Base-by-base conservation (phyloP, 768 basidiomycete species). In the Saitozyma podzolica region DNA sequence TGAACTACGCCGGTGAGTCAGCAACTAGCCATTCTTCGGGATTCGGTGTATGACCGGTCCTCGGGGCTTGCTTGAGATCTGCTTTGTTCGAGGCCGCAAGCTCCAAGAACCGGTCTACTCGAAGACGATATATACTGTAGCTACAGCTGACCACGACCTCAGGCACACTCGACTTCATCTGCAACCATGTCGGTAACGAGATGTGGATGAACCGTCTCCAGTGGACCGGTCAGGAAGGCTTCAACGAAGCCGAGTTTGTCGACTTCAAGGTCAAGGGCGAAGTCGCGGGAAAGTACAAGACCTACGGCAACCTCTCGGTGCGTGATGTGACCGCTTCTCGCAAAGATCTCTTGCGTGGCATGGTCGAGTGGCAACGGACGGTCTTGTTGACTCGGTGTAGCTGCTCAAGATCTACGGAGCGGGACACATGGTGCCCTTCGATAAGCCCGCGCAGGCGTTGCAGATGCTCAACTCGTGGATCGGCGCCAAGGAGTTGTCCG, bases 371-470 rank as follows among this genome's bases (percentile, higher is more conserved):
- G 49, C 8, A 1, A 10, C 17, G 16, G 48, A 37, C 13, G 8
- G 47, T 11, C 43, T 11, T 54, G 29, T 37, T 58, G 19, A 14
- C 47, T 19, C 19, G 16, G 37, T 10, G 58, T 51, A 76, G 75
- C 66, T 72, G 47, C 52, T 73, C 43, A 76, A 76, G 60, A 66
- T 76, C 19, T 78, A 83, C 50, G 87, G 83, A 6, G 89, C 88
- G 39, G 89, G 89, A n/a, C 89, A 90, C 80, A 88, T 88, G 87
- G 87, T 87, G 29, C 87, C 88, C 3, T 86, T 85, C 66, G 85
- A 89, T 65, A 86, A 87, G 70, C 88, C 89, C 3, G 83, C 81
- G 64, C 86, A 88, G 73, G 81, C 86, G 9, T 78, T 86, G 50
- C 80, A 82, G 50, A 85, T 90, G 85, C 81, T 90, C 40, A 84